A percentile compares a stretch with the other conserved stretches of the same genome.
phyloP scores from a whole-genome alignment of 2,329 filamentous ascomycete genomes.

The Elsinoe perseae region DNA sequence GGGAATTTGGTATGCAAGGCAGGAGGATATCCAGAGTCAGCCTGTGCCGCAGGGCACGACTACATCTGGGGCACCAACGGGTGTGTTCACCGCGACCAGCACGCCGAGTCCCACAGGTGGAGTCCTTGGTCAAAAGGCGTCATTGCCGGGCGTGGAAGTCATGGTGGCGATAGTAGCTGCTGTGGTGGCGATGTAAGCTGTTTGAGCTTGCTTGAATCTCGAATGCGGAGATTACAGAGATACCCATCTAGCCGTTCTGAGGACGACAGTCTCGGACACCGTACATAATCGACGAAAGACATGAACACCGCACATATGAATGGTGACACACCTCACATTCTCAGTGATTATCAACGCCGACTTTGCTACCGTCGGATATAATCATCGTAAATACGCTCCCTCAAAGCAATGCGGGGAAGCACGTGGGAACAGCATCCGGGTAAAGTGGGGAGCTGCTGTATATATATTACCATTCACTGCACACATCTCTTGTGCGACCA shows the following conservation, averaged over 20 bases:
- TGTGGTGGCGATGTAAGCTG: neutral
- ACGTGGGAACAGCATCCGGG: neutral
- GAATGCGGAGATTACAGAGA: neutral
- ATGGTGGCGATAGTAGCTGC: neutral
- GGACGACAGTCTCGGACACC: neutral
- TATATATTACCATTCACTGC: neutral
- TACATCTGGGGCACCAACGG: slow-evolving; percentile 23
- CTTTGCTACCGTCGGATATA: neutral
- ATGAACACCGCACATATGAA: neutral
- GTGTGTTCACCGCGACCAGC: slow-evolving; percentile 33
- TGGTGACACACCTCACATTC: neutral
- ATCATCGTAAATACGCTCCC: slow-evolving; percentile 6
- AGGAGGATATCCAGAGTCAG: slow-evolving; percentile 9
- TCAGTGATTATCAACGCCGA: neutral
- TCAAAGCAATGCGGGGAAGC: neutral
- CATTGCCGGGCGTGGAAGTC: neutral
- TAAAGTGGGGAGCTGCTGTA: neutral
- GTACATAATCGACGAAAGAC: neutral
- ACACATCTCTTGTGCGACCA: neutral
- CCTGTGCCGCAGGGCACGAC: neutral
- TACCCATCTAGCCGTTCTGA: neutral
- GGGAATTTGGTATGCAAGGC: slow-evolving; percentile 46
- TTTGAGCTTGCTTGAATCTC: too few species aligned
- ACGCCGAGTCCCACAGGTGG: slow-evolving; percentile 27
- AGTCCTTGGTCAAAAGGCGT: slow-evolving; percentile 11